phyloP scores from a whole-genome alignment of 2,329 filamentous ascomycete genomes.

The Diaporthe helianthi region DNA sequence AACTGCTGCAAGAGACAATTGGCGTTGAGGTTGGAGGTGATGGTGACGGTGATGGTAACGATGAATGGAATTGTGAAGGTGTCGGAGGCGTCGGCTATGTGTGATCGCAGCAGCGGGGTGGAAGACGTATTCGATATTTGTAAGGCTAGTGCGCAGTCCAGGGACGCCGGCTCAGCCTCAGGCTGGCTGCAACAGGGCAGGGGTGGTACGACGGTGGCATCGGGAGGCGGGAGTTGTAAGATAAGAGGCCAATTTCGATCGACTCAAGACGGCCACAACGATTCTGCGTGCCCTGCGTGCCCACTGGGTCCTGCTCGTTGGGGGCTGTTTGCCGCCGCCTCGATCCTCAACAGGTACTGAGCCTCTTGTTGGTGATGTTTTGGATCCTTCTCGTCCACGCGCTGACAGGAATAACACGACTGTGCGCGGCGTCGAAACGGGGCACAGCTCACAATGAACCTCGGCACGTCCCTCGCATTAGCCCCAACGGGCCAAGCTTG shows the following conservation, averaged over 20 bases:
- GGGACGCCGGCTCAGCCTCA: constrained; percentile 18
- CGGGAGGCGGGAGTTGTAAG: neutral
- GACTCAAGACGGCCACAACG: neutral
- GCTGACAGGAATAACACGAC: neutral
- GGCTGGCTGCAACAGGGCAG: constrained; percentile 22
- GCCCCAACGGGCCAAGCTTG: neutral
- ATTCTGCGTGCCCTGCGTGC: neutral
- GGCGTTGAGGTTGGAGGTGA: neutral
- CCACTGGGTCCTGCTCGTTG: constrained; percentile 5
- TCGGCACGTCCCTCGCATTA: constrained; percentile 9
- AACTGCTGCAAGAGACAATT: constrained; percentile 1
- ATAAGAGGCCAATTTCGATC: constrained; percentile 4
- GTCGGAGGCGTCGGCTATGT: constrained; percentile 5
- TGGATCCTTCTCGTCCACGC: neutral
- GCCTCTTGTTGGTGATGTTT: constrained; percentile 10
- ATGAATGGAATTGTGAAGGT: constrained; percentile 8
- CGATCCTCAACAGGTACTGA: neutral
- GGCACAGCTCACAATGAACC: constrained; percentile 1
- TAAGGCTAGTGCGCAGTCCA: neutral
- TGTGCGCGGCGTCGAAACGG: neutral
- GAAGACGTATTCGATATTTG: constrained; percentile 27
- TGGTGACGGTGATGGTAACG: neutral
- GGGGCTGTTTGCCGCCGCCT: neutral
- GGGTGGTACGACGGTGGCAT: constrained; percentile 8
- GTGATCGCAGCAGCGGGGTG: neutral